phyloP scores from a whole-genome alignment of 352 stramenopile species.

The Phytophthora brassicae region DNA sequence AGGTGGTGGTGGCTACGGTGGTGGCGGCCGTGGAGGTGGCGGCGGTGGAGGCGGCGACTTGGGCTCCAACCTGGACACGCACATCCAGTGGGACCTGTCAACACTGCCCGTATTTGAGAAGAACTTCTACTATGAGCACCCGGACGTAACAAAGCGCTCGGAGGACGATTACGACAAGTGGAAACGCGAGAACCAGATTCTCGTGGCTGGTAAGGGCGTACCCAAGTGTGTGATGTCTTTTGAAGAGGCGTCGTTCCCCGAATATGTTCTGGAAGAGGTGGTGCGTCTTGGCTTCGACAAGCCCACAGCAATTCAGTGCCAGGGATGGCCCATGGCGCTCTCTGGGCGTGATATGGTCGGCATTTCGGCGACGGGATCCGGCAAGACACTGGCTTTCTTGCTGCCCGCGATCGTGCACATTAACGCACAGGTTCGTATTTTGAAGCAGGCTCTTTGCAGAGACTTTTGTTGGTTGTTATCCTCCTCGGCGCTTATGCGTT shows the following conservation, averaged over 20 bases:
- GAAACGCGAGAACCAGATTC: constrained; percentile 94
- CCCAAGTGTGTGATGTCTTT: constrained; percentile 98
- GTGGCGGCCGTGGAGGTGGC: constrained; percentile 31
- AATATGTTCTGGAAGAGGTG: constrained; percentile 98
- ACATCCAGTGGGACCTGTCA: constrained; percentile 96
- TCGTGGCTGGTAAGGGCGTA: constrained; percentile 94
- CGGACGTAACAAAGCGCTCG: constrained; percentile 92
- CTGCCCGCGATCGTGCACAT: constrained; percentile 99
- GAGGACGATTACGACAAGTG: constrained; percentile 91
- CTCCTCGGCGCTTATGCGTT: constrained; percentile 29
- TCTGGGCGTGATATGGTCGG: constrained; percentile 99
- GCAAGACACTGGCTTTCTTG: constrained; percentile 98
- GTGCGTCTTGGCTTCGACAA: constrained; percentile 96
- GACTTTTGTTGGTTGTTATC: constrained; percentile 20
- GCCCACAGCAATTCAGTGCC: constrained; percentile 91
- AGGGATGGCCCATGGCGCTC: constrained; percentile 99
- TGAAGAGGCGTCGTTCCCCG: constrained; percentile 91
- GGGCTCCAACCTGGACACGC: constrained; percentile 84
- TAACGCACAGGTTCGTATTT: constrained; percentile 96
- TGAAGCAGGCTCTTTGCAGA: constrained; percentile 35
- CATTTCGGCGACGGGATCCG: constrained; percentile 97
- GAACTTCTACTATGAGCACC: constrained; percentile 99
- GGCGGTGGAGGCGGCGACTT: constrained; percentile 64
- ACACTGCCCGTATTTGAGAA: constrained; percentile 97
- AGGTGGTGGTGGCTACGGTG: constrained; percentile 34